Evolutionary conservation across 2,329 filamentous ascomycete genomes (phyloP).

Genomic region (Stylonectria norvegica): DNA sequence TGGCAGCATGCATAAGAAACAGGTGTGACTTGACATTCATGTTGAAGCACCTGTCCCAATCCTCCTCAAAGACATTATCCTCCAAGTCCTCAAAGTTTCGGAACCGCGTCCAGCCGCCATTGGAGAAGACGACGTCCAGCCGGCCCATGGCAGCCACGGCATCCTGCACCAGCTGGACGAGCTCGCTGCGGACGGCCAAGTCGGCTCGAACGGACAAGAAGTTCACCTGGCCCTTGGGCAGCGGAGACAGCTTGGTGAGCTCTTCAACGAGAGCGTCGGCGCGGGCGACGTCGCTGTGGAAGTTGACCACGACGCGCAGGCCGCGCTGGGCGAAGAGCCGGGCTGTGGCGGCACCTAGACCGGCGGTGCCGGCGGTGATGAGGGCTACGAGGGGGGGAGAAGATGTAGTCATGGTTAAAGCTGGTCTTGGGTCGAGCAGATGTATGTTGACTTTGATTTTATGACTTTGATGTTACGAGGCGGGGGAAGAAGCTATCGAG

Average conservation of each 20-base stretch:
- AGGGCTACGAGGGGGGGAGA: constrained; percentile 33
- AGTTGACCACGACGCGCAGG: constrained; percentile 71
- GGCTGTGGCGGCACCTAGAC: constrained; percentile 66
- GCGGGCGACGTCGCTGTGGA: constrained; percentile 57
- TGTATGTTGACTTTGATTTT: too few species aligned
- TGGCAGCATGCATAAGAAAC: constrained; percentile 56
- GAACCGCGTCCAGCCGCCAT: constrained; percentile 58
- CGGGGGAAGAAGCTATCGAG: too few species aligned
- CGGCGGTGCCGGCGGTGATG: constrained; percentile 56
- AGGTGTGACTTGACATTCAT: constrained; percentile 63
- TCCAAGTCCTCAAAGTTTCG: constrained; percentile 45
- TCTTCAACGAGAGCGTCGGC: constrained; percentile 57
- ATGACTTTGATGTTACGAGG: too few species aligned
- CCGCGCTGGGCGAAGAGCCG: constrained; percentile 66
- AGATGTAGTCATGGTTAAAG: too few species aligned
- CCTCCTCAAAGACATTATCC: constrained; percentile 53
- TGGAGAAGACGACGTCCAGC: constrained; percentile 75
- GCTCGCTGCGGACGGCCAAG: constrained; percentile 56
- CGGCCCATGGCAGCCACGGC: constrained; percentile 56
- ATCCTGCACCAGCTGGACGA: constrained; percentile 56
- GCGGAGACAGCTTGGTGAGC: constrained; percentile 47
- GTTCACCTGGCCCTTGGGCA: constrained; percentile 13
- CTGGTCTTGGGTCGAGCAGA: too few species aligned
- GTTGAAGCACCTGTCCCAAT: constrained; percentile 58
- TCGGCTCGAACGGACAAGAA: constrained; percentile 63